Conservation (phyloP, 371 early-diverging fungal genomes). For the Mucor indicus region DNA sequence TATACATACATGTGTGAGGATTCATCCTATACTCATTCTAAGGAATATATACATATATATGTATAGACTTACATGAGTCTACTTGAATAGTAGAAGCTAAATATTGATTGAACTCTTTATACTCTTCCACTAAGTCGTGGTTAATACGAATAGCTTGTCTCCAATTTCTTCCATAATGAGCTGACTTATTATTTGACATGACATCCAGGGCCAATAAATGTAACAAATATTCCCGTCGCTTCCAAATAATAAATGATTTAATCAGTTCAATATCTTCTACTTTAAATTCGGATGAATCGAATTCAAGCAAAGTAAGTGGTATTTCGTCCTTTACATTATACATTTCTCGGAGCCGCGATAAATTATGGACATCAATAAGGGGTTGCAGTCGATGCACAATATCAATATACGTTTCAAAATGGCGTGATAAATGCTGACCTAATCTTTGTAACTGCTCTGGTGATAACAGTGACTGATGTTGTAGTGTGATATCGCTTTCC, state of each 20-base stretch:
- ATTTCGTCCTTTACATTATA: slow-evolving; percentile 27
- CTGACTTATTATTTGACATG: slow-evolving; percentile 35
- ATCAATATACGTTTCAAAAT: slow-evolving; percentile 15
- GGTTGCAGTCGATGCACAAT: slow-evolving; percentile 22
- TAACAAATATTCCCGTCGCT: slow-evolving; percentile 38
- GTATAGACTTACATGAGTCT: too few relatives aligned
- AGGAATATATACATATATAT: too few relatives aligned
- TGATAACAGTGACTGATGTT: slow-evolving; percentile 5
- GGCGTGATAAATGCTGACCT: slow-evolving; percentile 6
- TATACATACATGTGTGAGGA: too few relatives aligned
- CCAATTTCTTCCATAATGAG: slow-evolving; percentile 35
- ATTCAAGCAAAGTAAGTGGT: neutral
- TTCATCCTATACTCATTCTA: too few relatives aligned
- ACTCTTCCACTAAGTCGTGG: slow-evolving; percentile 11
- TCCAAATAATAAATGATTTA: slow-evolving; percentile 22
- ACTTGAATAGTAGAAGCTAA: too few relatives aligned
- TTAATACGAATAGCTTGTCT: slow-evolving; percentile 27
- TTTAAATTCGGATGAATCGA: slow-evolving; percentile 1
- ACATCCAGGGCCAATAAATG: slow-evolving; percentile 42
- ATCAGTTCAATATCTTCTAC: slow-evolving; percentile 20
- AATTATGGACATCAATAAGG: slow-evolving; percentile 22
- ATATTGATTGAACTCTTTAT: slow-evolving; percentile 15
- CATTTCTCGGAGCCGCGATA: slow-evolving; percentile 39
- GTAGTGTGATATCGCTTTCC: slow-evolving; percentile 23
- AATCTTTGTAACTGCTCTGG: slow-evolving; percentile 14